Percentiles rank a stretch among this genome's conserved stretches.
Evolutionary conservation across 2,329 filamentous ascomycete species (phyloP).

Genomic region (Rhynchosporium secalis): DNA sequence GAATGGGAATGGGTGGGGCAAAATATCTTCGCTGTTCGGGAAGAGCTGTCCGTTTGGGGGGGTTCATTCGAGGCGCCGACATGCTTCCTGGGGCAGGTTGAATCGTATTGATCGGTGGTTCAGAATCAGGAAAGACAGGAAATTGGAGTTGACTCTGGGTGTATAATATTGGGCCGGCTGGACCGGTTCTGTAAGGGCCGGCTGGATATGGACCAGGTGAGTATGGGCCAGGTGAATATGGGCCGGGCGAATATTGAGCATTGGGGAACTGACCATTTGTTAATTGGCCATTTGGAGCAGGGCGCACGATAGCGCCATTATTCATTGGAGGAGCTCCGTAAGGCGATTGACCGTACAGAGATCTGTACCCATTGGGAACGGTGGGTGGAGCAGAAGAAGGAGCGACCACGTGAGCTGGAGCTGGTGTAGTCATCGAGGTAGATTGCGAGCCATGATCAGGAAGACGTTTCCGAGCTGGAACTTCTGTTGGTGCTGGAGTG

Average conservation of each 20-base stretch:
- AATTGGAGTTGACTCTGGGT: slow-evolving; percentile 3
- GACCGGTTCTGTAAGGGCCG: no score
- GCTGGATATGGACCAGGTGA: no score
- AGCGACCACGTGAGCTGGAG: background rate
- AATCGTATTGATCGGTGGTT: slow-evolving; percentile 6
- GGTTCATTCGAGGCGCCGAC: background rate
- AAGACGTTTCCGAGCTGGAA: slow-evolving; percentile 4
- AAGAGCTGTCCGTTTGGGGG: slow-evolving; percentile 3
- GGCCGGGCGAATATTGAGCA: no score
- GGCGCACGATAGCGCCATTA: background rate
- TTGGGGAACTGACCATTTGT: no score
- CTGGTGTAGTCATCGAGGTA: background rate
- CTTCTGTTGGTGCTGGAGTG: no score
- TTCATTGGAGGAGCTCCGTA: slow-evolving; percentile 2
- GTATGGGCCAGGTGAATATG: no score
- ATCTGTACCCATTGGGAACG: slow-evolving; percentile 7
- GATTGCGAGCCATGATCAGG: slow-evolving; percentile 7
- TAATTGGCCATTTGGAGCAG: no score
- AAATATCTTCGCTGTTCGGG: background rate
- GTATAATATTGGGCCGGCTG: background rate
- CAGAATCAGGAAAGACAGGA: background rate
- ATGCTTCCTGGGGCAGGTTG: slow-evolving; percentile 11
- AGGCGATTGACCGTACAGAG: slow-evolving; percentile 2
- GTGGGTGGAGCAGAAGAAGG: background rate
- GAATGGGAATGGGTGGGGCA: background rate